phyloP scores from a whole-genome alignment of 257 asterid species.

The Penstemon eatonii region DNA sequence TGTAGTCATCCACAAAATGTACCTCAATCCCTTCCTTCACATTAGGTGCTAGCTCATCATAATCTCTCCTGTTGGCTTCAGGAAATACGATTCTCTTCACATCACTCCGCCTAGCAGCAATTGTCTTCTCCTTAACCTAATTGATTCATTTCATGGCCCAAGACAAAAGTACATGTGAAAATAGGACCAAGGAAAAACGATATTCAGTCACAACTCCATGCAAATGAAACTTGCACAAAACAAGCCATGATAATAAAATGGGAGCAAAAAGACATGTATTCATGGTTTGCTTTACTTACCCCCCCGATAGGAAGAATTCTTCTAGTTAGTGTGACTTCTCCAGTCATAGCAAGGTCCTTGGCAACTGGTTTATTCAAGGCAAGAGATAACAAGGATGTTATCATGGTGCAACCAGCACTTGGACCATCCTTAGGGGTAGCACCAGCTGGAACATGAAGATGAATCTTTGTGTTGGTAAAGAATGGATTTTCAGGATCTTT shows the following conservation, averaged over 20 bases:
- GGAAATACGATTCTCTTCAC: slow-evolving; percentile 89
- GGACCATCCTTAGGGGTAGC: slow-evolving; percentile 99
- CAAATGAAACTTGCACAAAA: neutral
- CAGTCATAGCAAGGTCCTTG: slow-evolving; percentile 98
- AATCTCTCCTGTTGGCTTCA: slow-evolving; percentile 91
- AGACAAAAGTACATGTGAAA: too few relatives aligned
- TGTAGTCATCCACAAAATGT: slow-evolving; percentile 82
- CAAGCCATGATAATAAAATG: neutral
- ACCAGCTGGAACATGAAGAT: slow-evolving; percentile 97
- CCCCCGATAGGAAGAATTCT: slow-evolving; percentile 98
- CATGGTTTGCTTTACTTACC: slow-evolving; percentile 50
- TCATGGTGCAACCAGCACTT: slow-evolving; percentile 99
- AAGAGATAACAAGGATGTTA: slow-evolving; percentile 86
- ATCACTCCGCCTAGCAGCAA: slow-evolving; percentile 91
- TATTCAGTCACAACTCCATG: too few relatives aligned
- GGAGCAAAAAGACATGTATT: neutral
- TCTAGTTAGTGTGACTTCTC: slow-evolving; percentile 86
- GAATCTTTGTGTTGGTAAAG: slow-evolving; percentile 78
- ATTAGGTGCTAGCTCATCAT: slow-evolving; percentile 85
- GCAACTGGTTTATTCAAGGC: slow-evolving; percentile 74
- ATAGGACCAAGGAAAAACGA: too few relatives aligned
- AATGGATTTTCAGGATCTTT: slow-evolving; percentile 68
- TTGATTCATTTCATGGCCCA: too few relatives aligned
- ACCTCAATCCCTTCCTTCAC: slow-evolving; percentile 95
- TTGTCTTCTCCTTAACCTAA: slow-evolving; percentile 93